Evolutionary conservation across 148 eudicot species (phyloP).

Genomic region (Polygonum maritimum): DNA sequence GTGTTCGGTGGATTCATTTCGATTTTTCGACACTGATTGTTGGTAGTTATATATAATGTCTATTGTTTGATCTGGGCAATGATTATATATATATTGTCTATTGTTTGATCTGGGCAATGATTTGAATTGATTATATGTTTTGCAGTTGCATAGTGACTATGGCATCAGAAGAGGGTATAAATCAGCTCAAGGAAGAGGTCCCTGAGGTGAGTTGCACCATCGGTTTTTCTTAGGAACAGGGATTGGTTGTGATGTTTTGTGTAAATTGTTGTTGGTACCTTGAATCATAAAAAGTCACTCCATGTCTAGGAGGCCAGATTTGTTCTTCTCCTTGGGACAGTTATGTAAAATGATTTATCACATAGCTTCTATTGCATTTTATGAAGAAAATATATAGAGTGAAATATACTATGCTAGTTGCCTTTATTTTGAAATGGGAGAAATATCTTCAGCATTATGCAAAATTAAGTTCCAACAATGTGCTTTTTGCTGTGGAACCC

Average conservation of each 20-base stretch:
- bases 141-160: conserved; percentile 16
- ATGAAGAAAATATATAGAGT: not conserved
- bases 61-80: not conserved
- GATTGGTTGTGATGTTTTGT: not conserved
- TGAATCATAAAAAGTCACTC: not conserved
- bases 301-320: not conserved
- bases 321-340: not conserved
- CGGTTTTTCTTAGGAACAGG: not conserved
- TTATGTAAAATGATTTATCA: not conserved
- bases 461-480: not conserved
- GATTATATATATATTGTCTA: not conserved
- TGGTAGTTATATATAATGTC: not conserved
- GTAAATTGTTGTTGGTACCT: not conserved
- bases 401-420: not conserved
- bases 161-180: conserved; percentile 33
- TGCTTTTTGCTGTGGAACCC: not conserved
- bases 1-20: not conserved
- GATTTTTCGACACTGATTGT: not conserved
- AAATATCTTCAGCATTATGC: not conserved
- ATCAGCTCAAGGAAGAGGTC: conserved; percentile 28
- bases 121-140: not conserved
- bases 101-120: not conserved
- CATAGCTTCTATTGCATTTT: not conserved
- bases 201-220: conserved; percentile 26
- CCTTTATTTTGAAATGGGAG: not conserved